Percentiles rank a stretch among this genome's conserved stretches.
phyloP scores from a whole-genome alignment of 1,284 basidiomycete genomes.

The Rhodotorula sp. region DNA sequence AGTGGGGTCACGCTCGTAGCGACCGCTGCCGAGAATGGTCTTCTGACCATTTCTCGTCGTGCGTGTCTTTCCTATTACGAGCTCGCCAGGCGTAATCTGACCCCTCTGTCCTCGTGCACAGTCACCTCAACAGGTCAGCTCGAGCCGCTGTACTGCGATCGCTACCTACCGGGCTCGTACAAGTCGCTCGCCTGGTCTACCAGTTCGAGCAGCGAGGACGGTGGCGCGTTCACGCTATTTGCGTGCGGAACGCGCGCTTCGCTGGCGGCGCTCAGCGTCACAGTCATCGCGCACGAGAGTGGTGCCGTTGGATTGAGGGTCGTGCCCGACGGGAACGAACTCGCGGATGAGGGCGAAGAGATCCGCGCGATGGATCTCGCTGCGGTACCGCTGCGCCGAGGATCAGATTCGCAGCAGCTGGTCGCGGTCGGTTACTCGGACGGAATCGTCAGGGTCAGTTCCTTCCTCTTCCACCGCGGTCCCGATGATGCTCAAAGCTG shows the following conservation, averaged over 20 bases:
- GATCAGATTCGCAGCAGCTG: not conserved
- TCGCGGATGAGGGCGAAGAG: conserved; percentile 23
- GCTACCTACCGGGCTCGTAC: conserved; percentile 11
- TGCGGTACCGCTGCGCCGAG: not conserved
- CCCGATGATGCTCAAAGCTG: not conserved
- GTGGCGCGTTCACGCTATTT: conserved; percentile 2
- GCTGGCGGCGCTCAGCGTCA: conserved; percentile 3
- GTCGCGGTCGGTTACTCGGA: conserved; percentile 21
- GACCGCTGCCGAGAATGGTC: conserved; percentile 26
- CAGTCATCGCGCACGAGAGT: not conserved
- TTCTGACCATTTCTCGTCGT: conserved; percentile 15
- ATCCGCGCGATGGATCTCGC: conserved; percentile 25
- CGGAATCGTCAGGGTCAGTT: conserved; percentile 13
- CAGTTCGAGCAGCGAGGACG: too few species aligned
- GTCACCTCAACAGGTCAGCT: not conserved
- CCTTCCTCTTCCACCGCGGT: too few species aligned
- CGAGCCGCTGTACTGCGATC: conserved; percentile 5
- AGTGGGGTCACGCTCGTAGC: conserved; percentile 5
- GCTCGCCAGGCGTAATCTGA: not conserved
- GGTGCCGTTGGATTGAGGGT: not conserved
- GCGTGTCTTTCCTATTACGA: not conserved
- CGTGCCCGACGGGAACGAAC: not conserved
- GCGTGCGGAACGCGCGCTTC: conserved; percentile 14
- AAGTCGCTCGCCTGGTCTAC: conserved; percentile 21
- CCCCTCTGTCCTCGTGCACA: not conserved